phyloP scores from a whole-genome alignment of 1,139 yeast genomes.

The Petasospora rhodanensis region DNA sequence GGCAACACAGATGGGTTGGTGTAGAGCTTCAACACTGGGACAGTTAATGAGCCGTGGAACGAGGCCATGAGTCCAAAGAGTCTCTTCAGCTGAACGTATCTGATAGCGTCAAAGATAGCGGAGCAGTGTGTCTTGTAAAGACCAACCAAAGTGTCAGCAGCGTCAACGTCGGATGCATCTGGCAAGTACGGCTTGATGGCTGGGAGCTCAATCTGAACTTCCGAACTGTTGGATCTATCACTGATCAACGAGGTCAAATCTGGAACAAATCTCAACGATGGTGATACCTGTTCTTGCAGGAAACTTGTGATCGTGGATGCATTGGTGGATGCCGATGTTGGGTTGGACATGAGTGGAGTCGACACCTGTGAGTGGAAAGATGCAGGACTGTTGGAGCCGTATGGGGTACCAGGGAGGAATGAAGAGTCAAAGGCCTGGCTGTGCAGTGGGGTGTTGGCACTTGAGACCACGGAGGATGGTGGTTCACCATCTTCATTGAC shows the following conservation, averaged over 20 bases:
- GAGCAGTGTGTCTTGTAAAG: constrained; percentile 62
- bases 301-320: constrained; percentile 12
- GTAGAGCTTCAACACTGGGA: constrained; percentile 61
- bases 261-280: constrained; percentile 36
- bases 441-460: constrained; percentile 24
- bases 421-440: constrained; percentile 23
- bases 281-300: constrained; percentile 19
- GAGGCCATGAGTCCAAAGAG: constrained; percentile 49
- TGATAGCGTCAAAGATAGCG: constrained; percentile 56
- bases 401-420: constrained; percentile 31
- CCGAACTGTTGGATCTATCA: constrained; percentile 20
- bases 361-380: constrained; percentile 24
- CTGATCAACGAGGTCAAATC: constrained; percentile 31
- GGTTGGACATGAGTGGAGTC: constrained; percentile 21
- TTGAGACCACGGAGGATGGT: constrained; percentile 19
- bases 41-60: constrained; percentile 58
- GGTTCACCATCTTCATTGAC: constrained; percentile 43
- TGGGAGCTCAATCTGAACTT: constrained; percentile 41
- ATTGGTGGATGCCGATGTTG: constrained; percentile 14
- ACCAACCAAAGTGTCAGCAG: constrained; percentile 56
- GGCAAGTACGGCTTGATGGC: constrained; percentile 49
- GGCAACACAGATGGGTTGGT: constrained; percentile 43
- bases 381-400: constrained; percentile 27
- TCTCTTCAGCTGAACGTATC: constrained; percentile 64
- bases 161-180: constrained; percentile 48